Conservation (phyloP, 495 filamentous ascomycete genomes). For the Talaromyces adpressus region DNA sequence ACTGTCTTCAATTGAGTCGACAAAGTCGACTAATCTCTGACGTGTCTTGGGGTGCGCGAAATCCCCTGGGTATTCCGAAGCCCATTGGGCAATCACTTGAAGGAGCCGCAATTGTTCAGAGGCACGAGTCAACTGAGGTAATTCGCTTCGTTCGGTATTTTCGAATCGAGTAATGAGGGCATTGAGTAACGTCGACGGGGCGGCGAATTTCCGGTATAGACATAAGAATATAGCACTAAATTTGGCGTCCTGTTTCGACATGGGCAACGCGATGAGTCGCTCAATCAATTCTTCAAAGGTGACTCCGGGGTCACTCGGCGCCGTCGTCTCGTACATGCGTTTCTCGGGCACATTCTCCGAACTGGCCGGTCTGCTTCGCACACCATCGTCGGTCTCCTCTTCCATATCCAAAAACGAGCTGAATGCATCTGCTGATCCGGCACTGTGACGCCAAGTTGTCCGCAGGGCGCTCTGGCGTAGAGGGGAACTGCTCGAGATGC, state of each 20-base stretch:
- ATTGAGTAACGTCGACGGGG: constrained; percentile 67
- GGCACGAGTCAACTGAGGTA: constrained; percentile 58
- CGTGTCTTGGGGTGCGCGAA: constrained; percentile 77
- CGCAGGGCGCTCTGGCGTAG: constrained; percentile 25
- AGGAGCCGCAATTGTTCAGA: constrained; percentile 77
- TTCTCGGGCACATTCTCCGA: constrained; percentile 21
- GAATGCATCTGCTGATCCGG: constrained; percentile 32
- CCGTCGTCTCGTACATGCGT: constrained; percentile 28
- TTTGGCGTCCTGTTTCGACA: constrained; percentile 79
- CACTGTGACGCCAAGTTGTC: constrained; percentile 35
- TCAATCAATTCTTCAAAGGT: constrained; percentile 88
- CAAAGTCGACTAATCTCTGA: constrained; percentile 62
- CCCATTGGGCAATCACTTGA: constrained; percentile 80
- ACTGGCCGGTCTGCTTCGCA: constrained; percentile 23
- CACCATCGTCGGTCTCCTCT: constrained; percentile 30
- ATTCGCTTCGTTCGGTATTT: constrained; percentile 52
- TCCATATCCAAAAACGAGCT: constrained; percentile 41
- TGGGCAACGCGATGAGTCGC: constrained; percentile 68
- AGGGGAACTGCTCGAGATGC: constrained; percentile 8
- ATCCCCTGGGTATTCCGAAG: constrained; percentile 84
- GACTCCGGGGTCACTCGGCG: constrained; percentile 46
- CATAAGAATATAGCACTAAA: constrained; percentile 83
- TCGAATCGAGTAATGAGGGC: constrained; percentile 72
- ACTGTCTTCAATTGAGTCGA: constrained; percentile 57
- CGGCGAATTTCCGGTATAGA: constrained; percentile 90